These are phyloP conservation scores for Claviceps sp. DNA, from an alignment of 2,329 filamentous ascomycete species.

Conservation along the genomic window DNA sequence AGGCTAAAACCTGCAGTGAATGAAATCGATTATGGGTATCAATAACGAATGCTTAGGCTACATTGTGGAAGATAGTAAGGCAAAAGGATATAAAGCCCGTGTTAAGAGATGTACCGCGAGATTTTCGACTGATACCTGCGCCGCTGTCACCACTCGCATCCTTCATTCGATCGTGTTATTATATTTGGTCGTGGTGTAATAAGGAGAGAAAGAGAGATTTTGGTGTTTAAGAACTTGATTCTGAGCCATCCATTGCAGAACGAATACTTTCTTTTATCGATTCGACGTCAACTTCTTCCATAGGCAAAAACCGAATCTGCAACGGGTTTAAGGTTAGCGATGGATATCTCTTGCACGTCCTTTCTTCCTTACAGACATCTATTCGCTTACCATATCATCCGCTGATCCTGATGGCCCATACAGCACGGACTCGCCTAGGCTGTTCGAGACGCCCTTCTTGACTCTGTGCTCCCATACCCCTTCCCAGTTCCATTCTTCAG, in stretches of 20 bases:
- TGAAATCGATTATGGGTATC: constrained; percentile 1
- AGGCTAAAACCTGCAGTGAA: background rate
- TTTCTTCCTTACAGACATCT: background rate
- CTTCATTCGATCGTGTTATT: background rate
- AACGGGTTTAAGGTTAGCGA: constrained; percentile 7
- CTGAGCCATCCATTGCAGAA: constrained; percentile 30
- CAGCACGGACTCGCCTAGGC: constrained; percentile 64
- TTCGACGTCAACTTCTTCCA: constrained; percentile 47
- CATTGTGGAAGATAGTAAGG: background rate
- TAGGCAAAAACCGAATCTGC: constrained; percentile 52
- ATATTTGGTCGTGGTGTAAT: background rate
- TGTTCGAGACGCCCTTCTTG: constrained; percentile 61
- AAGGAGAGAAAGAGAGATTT: background rate
- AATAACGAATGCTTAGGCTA: constrained; percentile 2
- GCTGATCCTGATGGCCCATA: constrained; percentile 50
- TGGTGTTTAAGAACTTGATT: constrained; percentile 7
- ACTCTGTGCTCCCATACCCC: constrained; percentile 92
- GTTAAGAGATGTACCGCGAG: background rate
- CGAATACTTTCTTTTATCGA: constrained; percentile 44
- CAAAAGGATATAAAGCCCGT: background rate
- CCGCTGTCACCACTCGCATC: background rate
- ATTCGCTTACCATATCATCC: constrained; percentile 57
- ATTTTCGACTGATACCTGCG: background rate
- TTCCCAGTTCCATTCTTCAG: constrained; percentile 94
- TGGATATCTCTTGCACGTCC: background rate